These are phyloP conservation scores for Pterocarpus santalinus DNA, from an alignment of 306 rosid species.

Conservation along the genomic window DNA sequence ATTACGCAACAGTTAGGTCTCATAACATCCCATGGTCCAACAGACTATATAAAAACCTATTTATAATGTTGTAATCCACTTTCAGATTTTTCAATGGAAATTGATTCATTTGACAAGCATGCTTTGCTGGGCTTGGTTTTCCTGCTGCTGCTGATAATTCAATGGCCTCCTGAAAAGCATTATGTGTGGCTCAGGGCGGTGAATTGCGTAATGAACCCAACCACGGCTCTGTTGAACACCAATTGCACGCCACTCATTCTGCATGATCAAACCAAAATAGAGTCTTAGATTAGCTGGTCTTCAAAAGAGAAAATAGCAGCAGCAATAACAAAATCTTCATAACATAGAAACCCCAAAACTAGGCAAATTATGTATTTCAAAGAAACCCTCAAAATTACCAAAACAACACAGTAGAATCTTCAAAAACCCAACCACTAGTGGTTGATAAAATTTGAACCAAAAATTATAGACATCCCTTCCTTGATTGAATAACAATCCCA, in stretches of 20 bases:
- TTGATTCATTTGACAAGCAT: constrained; percentile 65
- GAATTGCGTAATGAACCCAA: constrained; percentile 96
- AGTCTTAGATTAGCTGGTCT: neutral
- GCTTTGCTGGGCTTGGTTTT: constrained; percentile 73
- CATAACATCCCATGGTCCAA: constrained; percentile 25
- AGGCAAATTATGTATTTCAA: neutral
- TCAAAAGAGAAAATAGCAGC: neutral
- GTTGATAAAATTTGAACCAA: neutral
- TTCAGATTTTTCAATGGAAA: constrained; percentile 38
- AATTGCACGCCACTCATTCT: constrained; percentile 96
- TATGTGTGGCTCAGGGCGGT: constrained; percentile 95
- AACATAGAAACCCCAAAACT: neutral
- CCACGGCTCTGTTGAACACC: constrained; percentile 99
- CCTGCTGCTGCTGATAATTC: constrained; percentile 90
- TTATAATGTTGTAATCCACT: constrained; percentile 38
- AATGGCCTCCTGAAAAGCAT: constrained; percentile 98
- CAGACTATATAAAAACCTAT: constrained; percentile 42
- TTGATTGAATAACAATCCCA: neutral
- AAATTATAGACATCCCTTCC: neutral
- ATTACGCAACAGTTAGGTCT: constrained; percentile 39
- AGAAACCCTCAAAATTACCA: neutral
- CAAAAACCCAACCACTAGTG: neutral
- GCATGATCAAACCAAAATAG: constrained; percentile 1
- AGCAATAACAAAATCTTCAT: neutral
- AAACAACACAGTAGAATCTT: neutral